Percentiles rank a stretch among this genome's conserved stretches.
These are phyloP conservation scores for Choanephora cucurbitarum DNA, from an alignment of 371 early-diverging fungal species.

Conservation along the genomic window DNA sequence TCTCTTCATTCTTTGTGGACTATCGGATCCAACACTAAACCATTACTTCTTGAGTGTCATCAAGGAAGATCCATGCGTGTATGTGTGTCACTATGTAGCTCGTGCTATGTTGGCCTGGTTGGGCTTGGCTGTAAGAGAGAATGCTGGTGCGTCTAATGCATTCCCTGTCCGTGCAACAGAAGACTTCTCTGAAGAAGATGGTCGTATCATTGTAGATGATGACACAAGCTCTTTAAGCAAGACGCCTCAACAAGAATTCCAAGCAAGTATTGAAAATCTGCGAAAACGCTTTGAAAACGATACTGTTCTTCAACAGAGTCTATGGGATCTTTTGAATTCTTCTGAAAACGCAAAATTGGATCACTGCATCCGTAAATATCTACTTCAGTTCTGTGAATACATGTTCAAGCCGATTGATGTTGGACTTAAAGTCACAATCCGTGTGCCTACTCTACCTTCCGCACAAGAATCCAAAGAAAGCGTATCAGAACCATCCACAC, in stretches of 20 bases:
- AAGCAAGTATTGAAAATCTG: slow-evolving; percentile 33
- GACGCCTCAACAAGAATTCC: slow-evolving; percentile 37
- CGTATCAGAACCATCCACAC: slow-evolving; percentile 21
- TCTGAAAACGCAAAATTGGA: slow-evolving; percentile 43
- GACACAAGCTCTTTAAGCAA: slow-evolving; percentile 21
- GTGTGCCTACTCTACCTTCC: slow-evolving; percentile 36
- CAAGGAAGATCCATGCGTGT: slow-evolving; percentile 59
- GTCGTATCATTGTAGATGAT: slow-evolving; percentile 38
- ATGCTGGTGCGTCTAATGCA: slow-evolving; percentile 3
- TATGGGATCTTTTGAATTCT: slow-evolving; percentile 46
- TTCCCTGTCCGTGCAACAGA: slow-evolving; percentile 26
- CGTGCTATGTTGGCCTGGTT: slow-evolving; percentile 51
- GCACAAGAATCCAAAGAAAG: neutral
- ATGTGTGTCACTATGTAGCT: slow-evolving; percentile 55
- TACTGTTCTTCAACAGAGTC: slow-evolving; percentile 32
- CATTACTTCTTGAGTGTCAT: slow-evolving; percentile 60
- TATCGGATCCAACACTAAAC: slow-evolving; percentile 45
- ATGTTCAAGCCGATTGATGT: slow-evolving; percentile 61
- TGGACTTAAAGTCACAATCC: slow-evolving; percentile 56
- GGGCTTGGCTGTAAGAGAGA: slow-evolving; percentile 52
- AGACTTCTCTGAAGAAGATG: slow-evolving; percentile 57
- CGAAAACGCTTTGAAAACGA: slow-evolving; percentile 44
- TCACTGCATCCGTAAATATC: slow-evolving; percentile 57
- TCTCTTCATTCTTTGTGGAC: slow-evolving; percentile 62
- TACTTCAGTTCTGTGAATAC: slow-evolving; percentile 61